Base-by-base conservation (phyloP, 306 rosid genomes). In the Sphenostylis stenocarpa region DNA sequence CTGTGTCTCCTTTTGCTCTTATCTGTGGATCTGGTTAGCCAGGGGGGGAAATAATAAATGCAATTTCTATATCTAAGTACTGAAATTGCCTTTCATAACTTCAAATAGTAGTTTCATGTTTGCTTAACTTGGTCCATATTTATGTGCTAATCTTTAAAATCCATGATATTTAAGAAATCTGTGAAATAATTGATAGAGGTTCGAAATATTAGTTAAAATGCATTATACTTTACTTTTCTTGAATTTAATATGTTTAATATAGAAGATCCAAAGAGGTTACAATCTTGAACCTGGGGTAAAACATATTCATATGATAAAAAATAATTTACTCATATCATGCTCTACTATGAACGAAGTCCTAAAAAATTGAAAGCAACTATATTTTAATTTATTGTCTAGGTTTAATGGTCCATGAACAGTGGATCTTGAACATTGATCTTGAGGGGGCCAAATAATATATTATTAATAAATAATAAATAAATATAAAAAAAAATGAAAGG, bases 161-260 rank as follows among this genome's bases (percentile, higher is more conserved):
- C 6, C 13, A 15, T 6, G 4, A 11, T 60, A 39, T 41, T 41
- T 65, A 31, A 29, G 68, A 52, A 80, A 29, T 31, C 53, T 52
- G n/a, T 5, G 58, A 60, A 34, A 47, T 11, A 58, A 47, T 29
- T 44, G 20, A 13, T 49, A 8, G 43, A 41, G 31, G 34, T 38
- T 71, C 9, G 41, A 71, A 49, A 60, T 72, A 26, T 28, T 26
- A 51, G 72, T 71, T 36, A 52, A 71, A 71, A 63, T 31, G 36
- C n/a, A 49, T 45, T 45, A 3, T 16, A 15, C 0, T 20, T 38
- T 1, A 34, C 31, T 1, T 3, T 10, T 2, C 6, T 0, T 9
- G 15, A 26, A 13, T 49, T 29, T n/a, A 29, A 33, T 11, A 9
- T 55, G 16, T 62, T 47, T 3, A 43, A 1, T 28, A 19, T 31